Conservation (phyloP, 495 filamentous ascomycete genomes). For the Tuber umbilicatum region DNA sequence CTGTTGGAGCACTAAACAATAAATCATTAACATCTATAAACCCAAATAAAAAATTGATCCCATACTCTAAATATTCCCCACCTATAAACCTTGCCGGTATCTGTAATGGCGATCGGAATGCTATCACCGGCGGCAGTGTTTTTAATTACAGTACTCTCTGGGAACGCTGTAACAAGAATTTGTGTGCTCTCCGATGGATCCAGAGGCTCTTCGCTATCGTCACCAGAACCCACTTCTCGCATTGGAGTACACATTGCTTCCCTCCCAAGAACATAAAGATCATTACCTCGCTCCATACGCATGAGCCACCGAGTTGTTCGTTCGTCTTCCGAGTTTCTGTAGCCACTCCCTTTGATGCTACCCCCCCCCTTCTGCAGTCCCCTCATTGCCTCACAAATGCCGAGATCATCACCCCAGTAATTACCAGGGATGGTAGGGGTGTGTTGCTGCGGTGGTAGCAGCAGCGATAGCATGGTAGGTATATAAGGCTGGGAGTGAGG, state of each 20-base stretch:
- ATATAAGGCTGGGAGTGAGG: too few species aligned
- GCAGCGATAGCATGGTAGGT: too few species aligned
- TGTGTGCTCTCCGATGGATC: constrained; percentile 59
- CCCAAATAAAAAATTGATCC: background rate
- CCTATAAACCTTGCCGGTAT: constrained; percentile 59
- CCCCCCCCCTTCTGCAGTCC: too few species aligned
- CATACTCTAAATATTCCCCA: constrained; percentile 58
- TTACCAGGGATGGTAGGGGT: too few species aligned
- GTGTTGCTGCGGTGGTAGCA: too few species aligned
- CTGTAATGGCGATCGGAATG: constrained; percentile 57
- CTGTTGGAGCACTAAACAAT: constrained; percentile 55
- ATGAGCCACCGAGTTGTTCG: too few species aligned
- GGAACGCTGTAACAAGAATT: constrained; percentile 34
- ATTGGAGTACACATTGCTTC: constrained; percentile 49
- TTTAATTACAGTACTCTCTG: constrained; percentile 51
- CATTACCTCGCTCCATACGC: constrained; percentile 44
- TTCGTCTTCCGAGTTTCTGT: too few species aligned
- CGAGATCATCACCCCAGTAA: too few species aligned
- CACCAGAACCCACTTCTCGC: constrained; percentile 50
- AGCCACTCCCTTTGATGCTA: too few species aligned
- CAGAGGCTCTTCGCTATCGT: constrained; percentile 47
- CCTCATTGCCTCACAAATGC: too few species aligned
- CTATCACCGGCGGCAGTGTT: constrained; percentile 58
- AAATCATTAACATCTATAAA: constrained; percentile 7
- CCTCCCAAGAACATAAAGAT: constrained; percentile 60